Percentiles rank a stretch among this genome's conserved stretches.
These are phyloP conservation scores for Zygosaccharomyces bisporus DNA, from an alignment of 805 yeast genomes.

Conservation along the genomic window DNA sequence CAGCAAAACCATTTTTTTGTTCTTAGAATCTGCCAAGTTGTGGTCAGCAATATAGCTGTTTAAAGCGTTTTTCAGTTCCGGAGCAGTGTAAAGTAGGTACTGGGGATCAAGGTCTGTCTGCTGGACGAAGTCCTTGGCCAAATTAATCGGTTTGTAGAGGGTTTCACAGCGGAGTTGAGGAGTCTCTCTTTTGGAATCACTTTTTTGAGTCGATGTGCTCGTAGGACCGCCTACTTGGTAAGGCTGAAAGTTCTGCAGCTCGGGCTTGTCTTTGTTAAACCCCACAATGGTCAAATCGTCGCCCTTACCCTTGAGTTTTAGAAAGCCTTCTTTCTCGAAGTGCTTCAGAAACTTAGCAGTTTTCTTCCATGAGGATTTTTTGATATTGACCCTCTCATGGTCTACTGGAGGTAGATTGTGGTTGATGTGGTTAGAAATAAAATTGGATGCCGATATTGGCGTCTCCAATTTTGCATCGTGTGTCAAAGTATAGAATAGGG, in stretches of 20 bases:
- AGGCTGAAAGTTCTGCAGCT: conserved; percentile 59
- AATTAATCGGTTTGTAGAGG: conserved; percentile 55
- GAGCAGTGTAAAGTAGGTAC: conserved; percentile 44
- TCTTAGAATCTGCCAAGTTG: conserved; percentile 47
- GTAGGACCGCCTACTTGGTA: conserved; percentile 44
- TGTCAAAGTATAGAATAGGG: conserved; percentile 67
- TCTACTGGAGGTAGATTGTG: conserved; percentile 72
- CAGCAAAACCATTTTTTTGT: conserved; percentile 51
- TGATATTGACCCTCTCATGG: conserved; percentile 51
- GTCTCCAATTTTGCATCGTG: conserved; percentile 46
- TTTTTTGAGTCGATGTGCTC: conserved; percentile 8
- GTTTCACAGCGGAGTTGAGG: conserved; percentile 35
- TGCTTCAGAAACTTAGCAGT: conserved; percentile 79
- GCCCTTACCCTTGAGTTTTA: conserved; percentile 77
- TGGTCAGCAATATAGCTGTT: conserved; percentile 53
- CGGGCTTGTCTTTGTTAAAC: conserved; percentile 46
- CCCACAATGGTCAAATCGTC: conserved; percentile 65
- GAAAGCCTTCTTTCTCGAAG: conserved; percentile 70
- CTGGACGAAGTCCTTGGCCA: conserved; percentile 46
- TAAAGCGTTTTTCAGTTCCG: conserved; percentile 52
- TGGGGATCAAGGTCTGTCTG: conserved; percentile 39
- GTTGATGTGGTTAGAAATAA: conserved; percentile 66
- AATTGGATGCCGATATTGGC: conserved; percentile 70
- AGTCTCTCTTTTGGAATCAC: conserved; percentile 22
- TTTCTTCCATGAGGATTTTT: conserved; percentile 86